A percentile compares a stretch with the other conserved stretches of the same genome.
phyloP scores from a whole-genome alignment of 768 basidiomycete species.

The Calocera viscosa region DNA sequence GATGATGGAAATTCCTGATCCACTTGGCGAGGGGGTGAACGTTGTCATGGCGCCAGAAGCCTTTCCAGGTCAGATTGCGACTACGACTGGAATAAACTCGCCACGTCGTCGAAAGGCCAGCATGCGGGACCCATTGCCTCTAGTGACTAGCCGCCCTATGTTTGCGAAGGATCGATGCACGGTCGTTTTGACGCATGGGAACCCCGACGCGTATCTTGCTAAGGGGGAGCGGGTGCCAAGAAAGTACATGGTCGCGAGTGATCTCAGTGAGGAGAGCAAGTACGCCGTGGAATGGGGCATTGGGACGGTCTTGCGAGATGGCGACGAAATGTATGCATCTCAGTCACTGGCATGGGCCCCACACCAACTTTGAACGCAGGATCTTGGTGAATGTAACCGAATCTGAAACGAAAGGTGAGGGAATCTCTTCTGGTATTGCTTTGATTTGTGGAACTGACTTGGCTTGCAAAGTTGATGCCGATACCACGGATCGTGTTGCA shows the following conservation, averaged over 20 bases:
- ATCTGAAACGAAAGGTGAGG: slow-evolving; percentile 75
- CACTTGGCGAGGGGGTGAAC: slow-evolving; percentile 84
- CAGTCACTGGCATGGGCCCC: neutral
- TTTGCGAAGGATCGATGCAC: slow-evolving; percentile 91
- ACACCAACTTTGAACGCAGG: slow-evolving; percentile 25
- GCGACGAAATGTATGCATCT: slow-evolving; percentile 62
- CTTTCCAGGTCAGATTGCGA: slow-evolving; percentile 67
- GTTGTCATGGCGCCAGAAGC: slow-evolving; percentile 50
- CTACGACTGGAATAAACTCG: slow-evolving; percentile 15
- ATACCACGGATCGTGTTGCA: slow-evolving; percentile 55
- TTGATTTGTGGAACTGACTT: neutral
- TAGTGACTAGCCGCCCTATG: slow-evolving; percentile 59
- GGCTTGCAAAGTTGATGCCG: slow-evolving; percentile 39
- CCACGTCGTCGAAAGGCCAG: slow-evolving; percentile 15
- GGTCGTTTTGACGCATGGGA: slow-evolving; percentile 75
- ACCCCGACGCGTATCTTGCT: slow-evolving; percentile 36
- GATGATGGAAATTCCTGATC: slow-evolving; percentile 57
- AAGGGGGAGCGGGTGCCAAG: slow-evolving; percentile 28
- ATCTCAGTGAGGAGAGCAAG: slow-evolving; percentile 83
- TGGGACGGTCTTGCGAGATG: slow-evolving; percentile 87
- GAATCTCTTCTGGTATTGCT: neutral
- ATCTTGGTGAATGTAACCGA: slow-evolving; percentile 84
- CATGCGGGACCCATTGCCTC: slow-evolving; percentile 47
- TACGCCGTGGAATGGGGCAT: slow-evolving; percentile 99
- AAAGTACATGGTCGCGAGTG: slow-evolving; percentile 80